Percentiles rank a stretch among this genome's conserved stretches.
Evolutionary conservation across 306 rosid genomes (phyloP).

Genomic region (Canavalia ensiformis): DNA sequence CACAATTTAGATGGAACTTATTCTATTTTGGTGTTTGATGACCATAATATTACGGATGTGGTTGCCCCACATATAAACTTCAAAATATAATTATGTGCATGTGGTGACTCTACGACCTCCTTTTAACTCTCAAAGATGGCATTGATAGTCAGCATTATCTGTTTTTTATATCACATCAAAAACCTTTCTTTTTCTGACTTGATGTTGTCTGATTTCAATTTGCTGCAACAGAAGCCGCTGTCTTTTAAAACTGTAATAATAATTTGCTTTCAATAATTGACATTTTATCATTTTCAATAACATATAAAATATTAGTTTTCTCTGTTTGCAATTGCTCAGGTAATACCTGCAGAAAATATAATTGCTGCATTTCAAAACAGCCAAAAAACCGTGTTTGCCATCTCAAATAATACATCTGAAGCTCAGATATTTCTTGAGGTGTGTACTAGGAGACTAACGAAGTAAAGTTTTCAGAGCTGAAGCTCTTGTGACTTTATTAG

Average conservation of each 20-base stretch:
- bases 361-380: slow-evolving; percentile 87
- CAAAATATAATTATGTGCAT: neutral
- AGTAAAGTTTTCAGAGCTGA: slow-evolving; percentile 13
- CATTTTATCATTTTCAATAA: slow-evolving; percentile 21
- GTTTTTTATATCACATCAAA: slow-evolving; percentile 3
- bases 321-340: slow-evolving; percentile 54
- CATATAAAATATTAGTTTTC: slow-evolving; percentile 16
- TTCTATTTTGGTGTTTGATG: neutral
- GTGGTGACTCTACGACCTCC: neutral
- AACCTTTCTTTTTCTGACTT: slow-evolving; percentile 18
- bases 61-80: slow-evolving; percentile 8
- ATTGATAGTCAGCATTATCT: neutral
- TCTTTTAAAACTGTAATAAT: neutral
- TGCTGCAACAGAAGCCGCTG: slow-evolving; percentile 22
- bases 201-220: slow-evolving; percentile 28
- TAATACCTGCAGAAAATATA: slow-evolving; percentile 93
- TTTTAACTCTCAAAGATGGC: neutral
- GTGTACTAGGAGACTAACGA: slow-evolving; percentile 24
- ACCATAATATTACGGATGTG: slow-evolving; percentile 12
- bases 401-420: slow-evolving; percentile 66
- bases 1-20: slow-evolving; percentile 18
- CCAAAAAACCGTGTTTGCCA: slow-evolving; percentile 74
- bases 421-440: slow-evolving; percentile 92
- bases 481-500: slow-evolving; percentile 6
- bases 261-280: neutral